Base-by-base conservation (phyloP, 2,329 filamentous ascomycete genomes). In the Calonectria henricotiae region DNA sequence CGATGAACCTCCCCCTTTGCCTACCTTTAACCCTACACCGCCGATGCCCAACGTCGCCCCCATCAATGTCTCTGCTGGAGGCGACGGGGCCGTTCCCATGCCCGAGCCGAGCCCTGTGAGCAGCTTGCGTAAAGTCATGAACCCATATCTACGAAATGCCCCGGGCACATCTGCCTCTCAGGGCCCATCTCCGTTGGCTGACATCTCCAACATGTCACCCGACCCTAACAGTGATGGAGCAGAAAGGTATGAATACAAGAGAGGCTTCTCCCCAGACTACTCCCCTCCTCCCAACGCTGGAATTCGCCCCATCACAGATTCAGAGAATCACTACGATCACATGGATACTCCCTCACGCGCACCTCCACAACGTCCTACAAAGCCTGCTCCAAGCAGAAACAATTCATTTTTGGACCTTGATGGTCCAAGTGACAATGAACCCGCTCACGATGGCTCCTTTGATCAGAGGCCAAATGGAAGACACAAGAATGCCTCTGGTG, bases 41-140 rank as follows among this genome's bases (percentile, higher is more conserved):
- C 82, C 84, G 1, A 74, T 85, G 62, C 82, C 85, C 25, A 76
- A 80, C 32, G 74, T 83, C 47, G 77, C 82, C 9, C 77, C 82
- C 3, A 76, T 83, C 54, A 80, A 80, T 39, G 67, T 82, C 32
- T 74, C 80, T 11, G 67, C 77, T 27, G 79, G 80, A 60, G 78
- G 79, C 61, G 73, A 80, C 20, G 74, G 79, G 35, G 76, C 76
- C 32, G 73, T 77, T 27, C 76, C 79, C 4, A 80, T 82, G 62
- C 79, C 83, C 11, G 82, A 86, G 72, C 85, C 85, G 43, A 94
- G 90, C 77, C 91, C 94, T 17, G 89, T 92, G 43, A 96, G 93
- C 80, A 98, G 94, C 82, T 85, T 98, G 75, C 90, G 94, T 70
- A 90, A 94, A 82, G 93, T 94, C 63, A 97, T 98, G 94, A 93